Percentiles rank a stretch among this genome's conserved stretches.
These are phyloP conservation scores for Omphalotus olearius DNA, from an alignment of 1,284 basidiomycete species.

Conservation along the genomic window DNA sequence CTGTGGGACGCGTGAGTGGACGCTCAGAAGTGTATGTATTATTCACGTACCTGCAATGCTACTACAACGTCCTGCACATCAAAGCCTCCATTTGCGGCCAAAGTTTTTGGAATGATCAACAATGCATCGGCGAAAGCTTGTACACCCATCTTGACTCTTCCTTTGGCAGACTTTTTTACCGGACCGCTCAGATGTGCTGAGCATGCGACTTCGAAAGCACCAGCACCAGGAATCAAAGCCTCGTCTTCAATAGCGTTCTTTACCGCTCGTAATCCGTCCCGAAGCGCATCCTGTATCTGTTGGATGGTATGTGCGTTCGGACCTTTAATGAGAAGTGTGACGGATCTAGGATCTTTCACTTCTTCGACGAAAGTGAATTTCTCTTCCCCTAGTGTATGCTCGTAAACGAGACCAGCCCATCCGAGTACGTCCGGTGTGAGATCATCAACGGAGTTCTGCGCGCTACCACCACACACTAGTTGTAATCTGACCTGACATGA, in stretches of 20 bases:
- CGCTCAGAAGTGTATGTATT: slow-evolving; percentile 7
- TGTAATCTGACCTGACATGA: slow-evolving; percentile 59
- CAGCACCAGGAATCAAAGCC: slow-evolving; percentile 88
- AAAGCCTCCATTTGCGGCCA: slow-evolving; percentile 95
- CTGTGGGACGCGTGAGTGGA: slow-evolving; percentile 31
- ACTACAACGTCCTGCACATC: slow-evolving; percentile 97
- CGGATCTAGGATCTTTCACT: slow-evolving; percentile 93
- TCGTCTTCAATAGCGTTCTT: slow-evolving; percentile 97
- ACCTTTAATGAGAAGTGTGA: slow-evolving; percentile 97
- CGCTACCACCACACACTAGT: slow-evolving; percentile 90
- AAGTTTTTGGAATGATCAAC: slow-evolving; percentile 93
- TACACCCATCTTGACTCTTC: slow-evolving; percentile 96
- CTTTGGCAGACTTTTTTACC: slow-evolving; percentile 86
- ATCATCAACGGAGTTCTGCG: slow-evolving; percentile 98
- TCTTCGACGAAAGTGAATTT: slow-evolving; percentile 99
- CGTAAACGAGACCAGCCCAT: slow-evolving; percentile 98
- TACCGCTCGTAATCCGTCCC: slow-evolving; percentile 93
- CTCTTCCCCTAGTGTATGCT: slow-evolving; percentile 98
- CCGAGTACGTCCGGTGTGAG: slow-evolving; percentile 89
- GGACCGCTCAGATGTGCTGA: slow-evolving; percentile 78
- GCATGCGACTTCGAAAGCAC: slow-evolving; percentile 97
- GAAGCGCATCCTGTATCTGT: slow-evolving; percentile 95
- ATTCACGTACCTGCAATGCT: slow-evolving; percentile 66
- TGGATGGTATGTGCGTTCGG: slow-evolving; percentile 96
- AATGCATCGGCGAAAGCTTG: slow-evolving; percentile 97